Evolutionary conservation across 129 eudicot species (phyloP).

Genomic region (Deinandra increscens): DNA sequence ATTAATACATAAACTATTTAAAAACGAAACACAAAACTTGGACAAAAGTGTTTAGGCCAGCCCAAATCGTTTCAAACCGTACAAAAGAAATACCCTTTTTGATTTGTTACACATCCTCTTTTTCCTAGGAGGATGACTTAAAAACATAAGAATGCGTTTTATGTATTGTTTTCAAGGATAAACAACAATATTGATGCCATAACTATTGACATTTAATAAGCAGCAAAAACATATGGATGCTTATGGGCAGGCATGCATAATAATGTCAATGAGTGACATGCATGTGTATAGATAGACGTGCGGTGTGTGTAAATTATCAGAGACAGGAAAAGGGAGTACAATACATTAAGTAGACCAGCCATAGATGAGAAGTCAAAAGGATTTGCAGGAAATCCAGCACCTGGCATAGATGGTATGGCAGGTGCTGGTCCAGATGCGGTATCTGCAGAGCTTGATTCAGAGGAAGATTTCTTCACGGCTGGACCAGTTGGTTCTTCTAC

Average conservation of each 20-base stretch:
- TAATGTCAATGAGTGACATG: conserved; percentile 13
- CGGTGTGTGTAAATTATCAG: neutral
- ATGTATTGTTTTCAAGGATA: neutral
- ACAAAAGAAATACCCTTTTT: neutral
- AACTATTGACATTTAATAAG: neutral
- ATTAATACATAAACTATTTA: no score
- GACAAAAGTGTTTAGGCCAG: neutral
- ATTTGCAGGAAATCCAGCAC: conserved; percentile 51
- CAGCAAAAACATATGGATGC: neutral
- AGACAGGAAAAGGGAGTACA: neutral
- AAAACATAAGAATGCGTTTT: neutral
- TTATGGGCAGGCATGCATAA: neutral
- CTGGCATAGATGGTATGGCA: conserved; percentile 42
- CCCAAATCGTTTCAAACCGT: neutral
- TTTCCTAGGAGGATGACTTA: neutral
- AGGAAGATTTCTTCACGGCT: conserved; percentile 29
- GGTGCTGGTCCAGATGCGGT: conserved; percentile 41
- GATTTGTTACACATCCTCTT: neutral
- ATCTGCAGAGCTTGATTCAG: conserved; percentile 47
- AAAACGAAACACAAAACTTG: no score
- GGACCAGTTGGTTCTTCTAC: conserved; percentile 43
- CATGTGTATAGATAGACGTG: conserved; percentile 1
- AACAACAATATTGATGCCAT: neutral
- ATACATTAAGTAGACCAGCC: conserved; percentile 91
- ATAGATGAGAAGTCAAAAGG: conserved; percentile 94